A percentile compares a stretch with the other conserved stretches of the same genome.
phyloP scores from a whole-genome alignment of 2,329 filamentous ascomycete genomes.

The Diplodia seriata region DNA sequence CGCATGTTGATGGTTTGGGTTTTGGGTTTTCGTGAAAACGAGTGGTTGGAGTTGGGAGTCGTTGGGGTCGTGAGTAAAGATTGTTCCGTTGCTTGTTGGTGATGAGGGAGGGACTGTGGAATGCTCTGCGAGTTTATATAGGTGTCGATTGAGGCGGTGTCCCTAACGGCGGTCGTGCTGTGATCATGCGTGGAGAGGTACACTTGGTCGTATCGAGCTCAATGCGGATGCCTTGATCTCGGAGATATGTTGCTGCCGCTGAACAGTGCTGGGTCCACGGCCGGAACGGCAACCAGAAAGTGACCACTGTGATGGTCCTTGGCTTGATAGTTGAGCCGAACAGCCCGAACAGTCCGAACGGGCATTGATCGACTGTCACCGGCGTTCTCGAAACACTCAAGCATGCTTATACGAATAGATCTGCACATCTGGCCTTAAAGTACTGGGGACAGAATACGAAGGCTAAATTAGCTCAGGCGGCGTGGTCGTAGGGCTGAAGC shows the following conservation, averaged over 20 bases:
- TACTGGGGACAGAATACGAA: background rate
- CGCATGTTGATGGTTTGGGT: constrained; percentile 20
- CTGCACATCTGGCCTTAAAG: background rate
- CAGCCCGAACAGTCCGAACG: background rate
- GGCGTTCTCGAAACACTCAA: background rate
- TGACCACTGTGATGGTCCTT: too few species aligned
- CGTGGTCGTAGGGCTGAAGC: background rate
- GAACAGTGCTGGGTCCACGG: background rate
- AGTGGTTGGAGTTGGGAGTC: background rate
- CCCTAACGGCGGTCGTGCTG: background rate
- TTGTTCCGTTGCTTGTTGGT: background rate
- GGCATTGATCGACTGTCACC: background rate
- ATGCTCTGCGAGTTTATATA: background rate
- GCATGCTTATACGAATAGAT: background rate
- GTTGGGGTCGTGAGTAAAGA: background rate
- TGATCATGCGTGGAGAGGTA: background rate
- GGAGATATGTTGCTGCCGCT: background rate
- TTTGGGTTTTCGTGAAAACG: background rate
- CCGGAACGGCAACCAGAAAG: background rate
- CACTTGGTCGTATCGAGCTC: background rate
- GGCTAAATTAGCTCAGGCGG: background rate
- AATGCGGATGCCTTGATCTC: background rate
- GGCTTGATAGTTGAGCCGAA: too few species aligned
- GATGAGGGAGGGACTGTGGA: background rate
- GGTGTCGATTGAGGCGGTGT: background rate